These are phyloP conservation scores for Ogataea corticis DNA, from an alignment of 805 yeast species.

Conservation along the genomic window DNA sequence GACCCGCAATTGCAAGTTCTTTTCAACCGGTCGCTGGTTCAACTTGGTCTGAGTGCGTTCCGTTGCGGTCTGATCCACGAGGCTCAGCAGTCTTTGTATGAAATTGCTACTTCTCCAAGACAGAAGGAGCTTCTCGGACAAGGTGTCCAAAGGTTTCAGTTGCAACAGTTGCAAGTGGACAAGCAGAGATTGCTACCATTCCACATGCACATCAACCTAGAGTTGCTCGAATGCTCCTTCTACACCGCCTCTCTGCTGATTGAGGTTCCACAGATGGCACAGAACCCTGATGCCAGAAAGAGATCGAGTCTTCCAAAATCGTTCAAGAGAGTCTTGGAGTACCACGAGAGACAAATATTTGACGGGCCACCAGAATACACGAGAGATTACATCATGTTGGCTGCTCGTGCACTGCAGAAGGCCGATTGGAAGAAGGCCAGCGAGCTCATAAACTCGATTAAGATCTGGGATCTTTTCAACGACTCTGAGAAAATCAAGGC, in stretches of 20 bases:
- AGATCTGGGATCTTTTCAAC: constrained; percentile 83
- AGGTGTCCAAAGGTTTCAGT: constrained; percentile 70
- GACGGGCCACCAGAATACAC: constrained; percentile 98
- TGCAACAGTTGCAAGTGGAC: constrained; percentile 50
- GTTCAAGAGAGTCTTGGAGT: constrained; percentile 87
- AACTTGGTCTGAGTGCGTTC: constrained; percentile 94
- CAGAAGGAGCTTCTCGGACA: constrained; percentile 93
- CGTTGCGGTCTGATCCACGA: constrained; percentile 83
- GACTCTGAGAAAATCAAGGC: constrained; percentile 63
- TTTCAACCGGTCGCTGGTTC: constrained; percentile 94
- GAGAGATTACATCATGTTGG: constrained; percentile 88
- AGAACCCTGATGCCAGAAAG: constrained; percentile 63
- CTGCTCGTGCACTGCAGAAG: constrained; percentile 81
- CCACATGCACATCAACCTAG: constrained; percentile 97
- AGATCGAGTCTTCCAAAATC: constrained; percentile 62
- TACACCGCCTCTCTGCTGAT: constrained; percentile 85
- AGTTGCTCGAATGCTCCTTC: constrained; percentile 90
- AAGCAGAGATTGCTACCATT: constrained; percentile 87
- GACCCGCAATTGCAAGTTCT: constrained; percentile 87
- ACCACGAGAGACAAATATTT: constrained; percentile 90
- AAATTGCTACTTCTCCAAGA: constrained; percentile 81
- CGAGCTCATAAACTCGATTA: constrained; percentile 69
- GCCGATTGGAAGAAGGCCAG: constrained; percentile 88
- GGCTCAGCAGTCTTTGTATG: constrained; percentile 82
- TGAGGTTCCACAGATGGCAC: constrained; percentile 90